phyloP scores from a whole-genome alignment of 2,329 filamentous ascomycete species.

The Ceratocystis alfenasii region DNA sequence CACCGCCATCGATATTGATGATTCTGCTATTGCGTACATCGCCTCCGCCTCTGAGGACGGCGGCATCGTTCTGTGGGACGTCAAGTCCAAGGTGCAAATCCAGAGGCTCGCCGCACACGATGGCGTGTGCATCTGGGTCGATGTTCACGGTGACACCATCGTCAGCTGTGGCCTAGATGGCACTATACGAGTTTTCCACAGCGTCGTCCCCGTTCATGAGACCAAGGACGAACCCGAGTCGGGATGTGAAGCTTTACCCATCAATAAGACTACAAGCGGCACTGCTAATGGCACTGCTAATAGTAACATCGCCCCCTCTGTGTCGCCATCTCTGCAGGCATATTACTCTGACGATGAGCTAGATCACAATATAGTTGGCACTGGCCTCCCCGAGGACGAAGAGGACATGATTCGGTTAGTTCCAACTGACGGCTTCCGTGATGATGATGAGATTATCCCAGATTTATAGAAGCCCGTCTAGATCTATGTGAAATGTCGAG shows the following conservation, averaged over 20 bases:
- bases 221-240: no score
- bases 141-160: conserved; percentile 45
- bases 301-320: background rate
- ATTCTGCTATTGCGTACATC: conserved; percentile 45
- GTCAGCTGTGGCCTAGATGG: conserved; percentile 46
- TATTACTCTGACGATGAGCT: background rate
- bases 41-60: conserved; percentile 83
- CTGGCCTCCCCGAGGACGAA: background rate
- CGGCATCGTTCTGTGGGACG: conserved; percentile 77
- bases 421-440: background rate
- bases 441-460: background rate
- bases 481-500: background rate
- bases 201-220: background rate
- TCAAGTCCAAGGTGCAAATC: conserved; percentile 69
- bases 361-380: background rate
- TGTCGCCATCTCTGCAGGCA: background rate
- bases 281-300: background rate
- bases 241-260: background rate
- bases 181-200: conserved; percentile 40
- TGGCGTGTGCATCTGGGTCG: conserved; percentile 55
- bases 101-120: conserved; percentile 49
- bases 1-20: conserved; percentile 10
- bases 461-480: background rate
- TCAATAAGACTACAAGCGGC: no score
- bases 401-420: background rate